Conservation (phyloP, 2,329 filamentous ascomycete genomes). For the Epichloe elymi region DNA sequence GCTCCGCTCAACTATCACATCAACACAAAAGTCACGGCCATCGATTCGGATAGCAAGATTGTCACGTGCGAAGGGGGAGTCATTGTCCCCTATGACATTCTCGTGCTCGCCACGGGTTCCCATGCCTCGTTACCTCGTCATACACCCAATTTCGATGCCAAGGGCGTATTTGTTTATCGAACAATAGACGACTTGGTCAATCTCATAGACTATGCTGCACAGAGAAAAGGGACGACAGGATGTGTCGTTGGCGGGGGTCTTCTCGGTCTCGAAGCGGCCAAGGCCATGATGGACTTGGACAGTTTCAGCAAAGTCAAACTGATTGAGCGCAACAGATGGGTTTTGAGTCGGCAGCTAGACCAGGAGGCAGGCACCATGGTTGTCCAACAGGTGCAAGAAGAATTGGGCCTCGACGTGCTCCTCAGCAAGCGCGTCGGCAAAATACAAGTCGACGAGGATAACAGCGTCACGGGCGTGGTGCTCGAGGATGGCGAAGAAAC, state of each 20-base stretch:
- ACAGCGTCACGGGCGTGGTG: slow-evolving; percentile 57
- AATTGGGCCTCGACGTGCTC: slow-evolving; percentile 69
- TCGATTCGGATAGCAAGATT: slow-evolving; percentile 48
- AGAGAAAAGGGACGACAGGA: slow-evolving; percentile 53
- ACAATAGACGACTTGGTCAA: slow-evolving; percentile 70
- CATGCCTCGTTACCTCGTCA: slow-evolving; percentile 61
- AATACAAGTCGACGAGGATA: slow-evolving; percentile 54
- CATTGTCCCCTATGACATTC: slow-evolving; percentile 60
- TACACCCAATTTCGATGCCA: slow-evolving; percentile 66
- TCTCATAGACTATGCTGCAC: slow-evolving; percentile 59
- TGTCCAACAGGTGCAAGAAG: slow-evolving; percentile 62
- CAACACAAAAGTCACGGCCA: slow-evolving; percentile 56
- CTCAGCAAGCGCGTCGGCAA: slow-evolving; percentile 61
- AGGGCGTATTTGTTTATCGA: slow-evolving; percentile 79
- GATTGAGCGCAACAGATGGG: slow-evolving; percentile 73
- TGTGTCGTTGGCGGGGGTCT: slow-evolving; percentile 75
- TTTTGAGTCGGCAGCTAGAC: slow-evolving; percentile 72
- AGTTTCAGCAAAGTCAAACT: slow-evolving; percentile 62
- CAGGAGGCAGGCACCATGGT: slow-evolving; percentile 70
- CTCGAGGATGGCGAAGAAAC: slow-evolving; percentile 74
- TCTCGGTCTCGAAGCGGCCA: slow-evolving; percentile 76
- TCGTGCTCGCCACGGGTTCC: slow-evolving; percentile 77
- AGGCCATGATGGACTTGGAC: slow-evolving; percentile 79
- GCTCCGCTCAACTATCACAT: slow-evolving; percentile 61
- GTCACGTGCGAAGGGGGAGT: slow-evolving; percentile 60